Conservation (phyloP, 768 basidiomycete genomes). For the Russula vinacea region DNA sequence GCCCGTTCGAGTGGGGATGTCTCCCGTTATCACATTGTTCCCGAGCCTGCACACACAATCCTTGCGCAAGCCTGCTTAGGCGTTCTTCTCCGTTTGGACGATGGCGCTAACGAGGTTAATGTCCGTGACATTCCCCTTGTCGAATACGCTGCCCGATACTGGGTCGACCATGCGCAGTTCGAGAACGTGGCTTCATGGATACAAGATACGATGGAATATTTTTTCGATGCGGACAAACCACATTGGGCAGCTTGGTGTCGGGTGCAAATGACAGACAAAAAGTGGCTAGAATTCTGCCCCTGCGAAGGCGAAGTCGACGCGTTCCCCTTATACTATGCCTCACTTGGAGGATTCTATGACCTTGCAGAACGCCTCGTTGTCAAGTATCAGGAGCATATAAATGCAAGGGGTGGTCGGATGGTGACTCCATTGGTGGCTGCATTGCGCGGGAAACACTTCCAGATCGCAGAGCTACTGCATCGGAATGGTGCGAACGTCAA, state of each 20-base stretch:
- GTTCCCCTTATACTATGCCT: background rate
- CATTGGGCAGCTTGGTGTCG: slow-evolving; percentile 3
- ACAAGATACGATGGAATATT: background rate
- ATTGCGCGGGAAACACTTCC: background rate
- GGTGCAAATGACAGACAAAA: background rate
- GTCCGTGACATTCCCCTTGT: background rate
- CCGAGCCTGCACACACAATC: no score
- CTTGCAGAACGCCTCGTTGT: background rate
- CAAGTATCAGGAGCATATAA: background rate
- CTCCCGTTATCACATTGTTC: no score
- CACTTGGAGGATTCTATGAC: slow-evolving; percentile 6
- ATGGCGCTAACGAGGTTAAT: no score
- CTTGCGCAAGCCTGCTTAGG: no score
- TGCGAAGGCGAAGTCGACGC: fast-evolving
- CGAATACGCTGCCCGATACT: slow-evolving; percentile 47
- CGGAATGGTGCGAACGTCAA: background rate
- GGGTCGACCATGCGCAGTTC: slow-evolving; percentile 6
- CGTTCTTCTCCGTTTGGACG: no score
- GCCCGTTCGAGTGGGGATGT: no score
- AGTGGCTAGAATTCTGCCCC: fast-evolving
- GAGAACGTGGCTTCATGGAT: background rate
- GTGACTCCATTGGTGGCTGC: slow-evolving; percentile 8
- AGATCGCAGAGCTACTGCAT: background rate
- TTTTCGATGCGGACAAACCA: slow-evolving; percentile 6
- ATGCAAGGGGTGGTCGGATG: background rate